These are phyloP conservation scores for Trypanosoma rangeli DNA, from an alignment of 208 protist genomes.

Conservation along the genomic window DNA sequence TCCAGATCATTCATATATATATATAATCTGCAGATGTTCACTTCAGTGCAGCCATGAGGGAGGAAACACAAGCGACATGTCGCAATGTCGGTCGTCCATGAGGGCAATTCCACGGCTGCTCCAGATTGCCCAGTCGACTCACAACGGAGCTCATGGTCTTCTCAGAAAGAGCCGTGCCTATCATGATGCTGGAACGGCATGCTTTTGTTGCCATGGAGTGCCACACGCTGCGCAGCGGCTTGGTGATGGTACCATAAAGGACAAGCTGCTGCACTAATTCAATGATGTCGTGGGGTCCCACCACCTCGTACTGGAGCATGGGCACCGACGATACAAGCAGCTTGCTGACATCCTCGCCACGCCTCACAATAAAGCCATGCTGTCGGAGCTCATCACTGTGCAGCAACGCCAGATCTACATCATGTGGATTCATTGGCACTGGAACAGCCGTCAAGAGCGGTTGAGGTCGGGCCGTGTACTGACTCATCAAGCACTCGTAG, in stretches of 20 bases:
- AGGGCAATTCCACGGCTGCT: slow-evolving; percentile 95
- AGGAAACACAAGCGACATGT: slow-evolving; percentile 47
- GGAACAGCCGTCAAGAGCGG: slow-evolving; percentile 71
- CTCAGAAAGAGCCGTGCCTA: slow-evolving; percentile 79
- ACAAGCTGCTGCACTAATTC: slow-evolving; percentile 87
- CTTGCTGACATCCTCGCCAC: slow-evolving; percentile 51
- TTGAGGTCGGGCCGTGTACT: slow-evolving; percentile 77
- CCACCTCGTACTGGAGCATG: slow-evolving; percentile 84
- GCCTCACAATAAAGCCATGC: slow-evolving; percentile 89
- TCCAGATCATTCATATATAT: neutral
- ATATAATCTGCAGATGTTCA: neutral
- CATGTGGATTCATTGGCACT: slow-evolving; percentile 69
- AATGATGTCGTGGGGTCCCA: slow-evolving; percentile 78
- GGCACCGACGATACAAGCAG: slow-evolving; percentile 81
- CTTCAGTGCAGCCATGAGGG: slow-evolving; percentile 10
- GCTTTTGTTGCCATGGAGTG: slow-evolving; percentile 93
- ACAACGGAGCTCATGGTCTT: slow-evolving; percentile 84
- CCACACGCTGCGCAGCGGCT: slow-evolving; percentile 77
- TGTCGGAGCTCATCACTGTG: slow-evolving; percentile 56
- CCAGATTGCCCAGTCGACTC: slow-evolving; percentile 61
- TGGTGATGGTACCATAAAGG: slow-evolving; percentile 55
- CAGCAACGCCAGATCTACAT: slow-evolving; percentile 80
- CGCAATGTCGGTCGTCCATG: slow-evolving; percentile 93
- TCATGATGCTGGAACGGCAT: slow-evolving; percentile 93
- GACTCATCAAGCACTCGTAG: slow-evolving; percentile 83